Percentiles rank a stretch among this genome's conserved stretches.
Evolutionary conservation across 495 filamentous ascomycete species (phyloP).

Genomic region (Talaromyces stipitatus): DNA sequence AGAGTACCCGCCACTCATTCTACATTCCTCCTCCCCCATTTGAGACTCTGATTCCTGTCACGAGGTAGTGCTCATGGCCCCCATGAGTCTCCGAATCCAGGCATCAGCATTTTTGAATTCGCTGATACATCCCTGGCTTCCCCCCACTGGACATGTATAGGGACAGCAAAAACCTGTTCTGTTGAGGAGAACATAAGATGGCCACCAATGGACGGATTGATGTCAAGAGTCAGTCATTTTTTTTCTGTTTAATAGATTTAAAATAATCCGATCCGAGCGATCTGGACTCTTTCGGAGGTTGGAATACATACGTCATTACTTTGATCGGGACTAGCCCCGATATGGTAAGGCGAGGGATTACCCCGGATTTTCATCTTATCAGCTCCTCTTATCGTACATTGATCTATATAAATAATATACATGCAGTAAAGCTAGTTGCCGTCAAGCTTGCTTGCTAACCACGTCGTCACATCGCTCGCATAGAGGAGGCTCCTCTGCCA

Average conservation of each 20-base stretch:
- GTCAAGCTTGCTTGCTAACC: neutral
- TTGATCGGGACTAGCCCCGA: neutral
- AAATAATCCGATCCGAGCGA: neutral
- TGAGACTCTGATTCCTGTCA: neutral
- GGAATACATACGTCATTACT: neutral
- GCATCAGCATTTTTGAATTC: neutral
- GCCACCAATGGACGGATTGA: neutral
- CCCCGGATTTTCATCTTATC: neutral
- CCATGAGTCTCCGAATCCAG: neutral
- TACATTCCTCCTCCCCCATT: neutral
- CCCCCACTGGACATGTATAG: neutral
- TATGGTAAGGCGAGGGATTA: neutral
- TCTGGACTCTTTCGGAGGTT: neutral
- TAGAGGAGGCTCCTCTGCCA: conserved; percentile 48
- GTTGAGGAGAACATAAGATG: neutral
- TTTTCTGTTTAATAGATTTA: too few species aligned
- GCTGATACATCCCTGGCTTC: neutral
- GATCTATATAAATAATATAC: neutral
- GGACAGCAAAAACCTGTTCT: neutral
- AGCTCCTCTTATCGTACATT: neutral
- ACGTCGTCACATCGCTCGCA: conserved; percentile 62
- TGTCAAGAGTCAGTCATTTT: neutral
- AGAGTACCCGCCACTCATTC: neutral
- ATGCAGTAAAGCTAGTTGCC: neutral
- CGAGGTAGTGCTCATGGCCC: neutral